phyloP scores from a whole-genome alignment of 257 asterid genomes.

The Jaltomata sinuosa region DNA sequence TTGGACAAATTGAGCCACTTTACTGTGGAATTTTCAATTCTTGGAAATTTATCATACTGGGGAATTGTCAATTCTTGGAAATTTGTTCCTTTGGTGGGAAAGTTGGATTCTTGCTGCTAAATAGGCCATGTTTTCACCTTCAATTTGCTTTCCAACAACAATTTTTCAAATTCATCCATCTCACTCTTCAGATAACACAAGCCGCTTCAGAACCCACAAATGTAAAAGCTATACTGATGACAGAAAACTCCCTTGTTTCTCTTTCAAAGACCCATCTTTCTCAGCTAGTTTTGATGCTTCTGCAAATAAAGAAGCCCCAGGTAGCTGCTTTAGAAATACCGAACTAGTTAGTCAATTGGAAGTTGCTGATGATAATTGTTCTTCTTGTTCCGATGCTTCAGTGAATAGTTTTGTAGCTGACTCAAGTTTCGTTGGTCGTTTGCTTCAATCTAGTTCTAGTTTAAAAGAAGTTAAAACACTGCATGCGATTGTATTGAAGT shows the following conservation, averaged over 20 bases:
- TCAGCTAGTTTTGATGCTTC: background rate
- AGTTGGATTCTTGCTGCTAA: background rate
- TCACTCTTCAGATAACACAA: conserved; percentile 4
- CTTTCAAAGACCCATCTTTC: conserved; percentile 4
- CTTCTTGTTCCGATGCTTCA: background rate
- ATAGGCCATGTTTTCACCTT: conserved; percentile 42
- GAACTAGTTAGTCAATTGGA: background rate
- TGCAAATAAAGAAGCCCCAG: background rate
- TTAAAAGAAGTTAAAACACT: conserved; percentile 29
- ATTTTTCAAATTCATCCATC: conserved; percentile 13
- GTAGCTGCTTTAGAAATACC: background rate
- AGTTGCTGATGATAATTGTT: background rate
- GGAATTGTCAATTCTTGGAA: background rate
- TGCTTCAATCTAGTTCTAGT: conserved; percentile 49
- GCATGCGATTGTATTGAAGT: conserved; percentile 41
- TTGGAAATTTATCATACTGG: background rate
- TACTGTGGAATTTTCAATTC: background rate
- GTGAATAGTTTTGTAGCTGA: conserved; percentile 8
- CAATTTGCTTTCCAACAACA: conserved; percentile 19
- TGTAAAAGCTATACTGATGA: background rate
- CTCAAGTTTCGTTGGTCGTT: conserved; percentile 26
- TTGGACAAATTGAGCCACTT: background rate
- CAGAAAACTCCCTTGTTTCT: conserved; percentile 1
- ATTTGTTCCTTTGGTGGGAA: background rate
- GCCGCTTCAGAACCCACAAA: background rate